Percentiles rank a stretch among this genome's conserved stretches.
These are phyloP conservation scores for Metschnikowia borealis DNA, from an alignment of 805 yeast species.

Conservation along the genomic window DNA sequence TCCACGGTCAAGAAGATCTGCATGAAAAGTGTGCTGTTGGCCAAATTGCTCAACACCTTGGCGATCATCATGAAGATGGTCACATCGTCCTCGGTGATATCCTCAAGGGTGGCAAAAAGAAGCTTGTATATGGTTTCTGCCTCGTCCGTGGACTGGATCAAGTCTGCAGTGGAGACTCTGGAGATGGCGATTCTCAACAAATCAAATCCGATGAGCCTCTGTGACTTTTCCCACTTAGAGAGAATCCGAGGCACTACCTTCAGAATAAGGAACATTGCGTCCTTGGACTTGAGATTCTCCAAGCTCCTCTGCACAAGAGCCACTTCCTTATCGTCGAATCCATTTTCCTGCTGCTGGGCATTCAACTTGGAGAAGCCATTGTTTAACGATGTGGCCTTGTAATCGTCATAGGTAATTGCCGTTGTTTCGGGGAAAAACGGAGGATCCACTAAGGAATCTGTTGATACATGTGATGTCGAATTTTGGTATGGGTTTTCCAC, in stretches of 20 bases:
- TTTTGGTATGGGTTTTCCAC: too few relatives aligned
- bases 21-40: constrained; percentile 31
- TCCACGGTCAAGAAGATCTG: constrained; percentile 35
- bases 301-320: constrained; percentile 19
- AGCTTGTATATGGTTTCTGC: constrained; percentile 29
- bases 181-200: constrained; percentile 33
- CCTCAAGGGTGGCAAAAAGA: constrained; percentile 26
- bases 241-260: constrained; percentile 23
- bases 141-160: constrained; percentile 29
- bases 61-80: constrained; percentile 38
- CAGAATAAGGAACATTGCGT: constrained; percentile 28
- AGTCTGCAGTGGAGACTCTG: constrained; percentile 31
- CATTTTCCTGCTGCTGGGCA: constrained; percentile 19
- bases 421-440: constrained; percentile 31
- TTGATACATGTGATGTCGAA: neutral
- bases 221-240: constrained; percentile 25
- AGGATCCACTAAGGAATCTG: constrained; percentile 2
- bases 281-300: constrained; percentile 23
- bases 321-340: constrained; percentile 20
- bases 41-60: constrained; percentile 33
- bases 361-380: constrained; percentile 34
- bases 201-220: constrained; percentile 37
- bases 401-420: constrained; percentile 31
- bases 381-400: constrained; percentile 28
- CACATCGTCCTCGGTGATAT: constrained; percentile 17